A percentile compares a stretch with the other conserved stretches of the same genome.
Conservation (phyloP, 2,329 filamentous ascomycete genomes). For the Cytospora leucostoma region DNA sequence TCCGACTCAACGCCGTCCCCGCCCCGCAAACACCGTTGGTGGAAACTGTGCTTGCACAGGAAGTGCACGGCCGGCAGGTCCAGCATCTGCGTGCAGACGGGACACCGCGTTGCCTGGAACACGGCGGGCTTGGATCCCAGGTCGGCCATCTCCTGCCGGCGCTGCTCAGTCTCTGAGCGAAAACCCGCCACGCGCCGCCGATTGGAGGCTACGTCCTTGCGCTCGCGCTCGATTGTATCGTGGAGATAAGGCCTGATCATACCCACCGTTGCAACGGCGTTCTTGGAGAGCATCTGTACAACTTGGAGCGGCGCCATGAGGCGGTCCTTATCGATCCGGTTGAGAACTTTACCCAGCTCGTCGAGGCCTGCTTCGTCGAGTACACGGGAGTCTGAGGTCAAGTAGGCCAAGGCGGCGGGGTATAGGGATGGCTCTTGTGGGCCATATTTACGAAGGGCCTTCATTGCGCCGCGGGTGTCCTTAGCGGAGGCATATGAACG, state of each 20-base stretch:
- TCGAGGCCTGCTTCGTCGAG: slow-evolving; percentile 81
- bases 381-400: slow-evolving; percentile 80
- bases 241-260: slow-evolving; percentile 93
- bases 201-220: slow-evolving; percentile 80
- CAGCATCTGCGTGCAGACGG: slow-evolving; percentile 74
- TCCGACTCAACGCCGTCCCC: slow-evolving; percentile 50
- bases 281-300: slow-evolving; percentile 78
- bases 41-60: slow-evolving; percentile 95
- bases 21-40: slow-evolving; percentile 76
- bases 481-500: slow-evolving; percentile 91
- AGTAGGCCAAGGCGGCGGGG: slow-evolving; percentile 87
- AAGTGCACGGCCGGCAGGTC: slow-evolving; percentile 94
- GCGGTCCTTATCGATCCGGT: slow-evolving; percentile 84
- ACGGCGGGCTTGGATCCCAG: slow-evolving; percentile 78
- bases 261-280: slow-evolving; percentile 86
- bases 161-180: slow-evolving; percentile 77
- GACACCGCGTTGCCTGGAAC: slow-evolving; percentile 88
- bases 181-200: slow-evolving; percentile 81
- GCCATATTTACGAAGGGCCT: slow-evolving; percentile 87
- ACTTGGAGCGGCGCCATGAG: slow-evolving; percentile 96
- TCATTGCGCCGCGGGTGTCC: slow-evolving; percentile 88
- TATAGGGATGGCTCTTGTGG: slow-evolving; percentile 89
- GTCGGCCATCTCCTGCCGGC: slow-evolving; percentile 75
- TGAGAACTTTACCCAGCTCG: slow-evolving; percentile 77
- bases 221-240: slow-evolving; percentile 84